Base-by-base conservation (phyloP, 345 rosid species). In the Odontarrhena argentea region DNA sequence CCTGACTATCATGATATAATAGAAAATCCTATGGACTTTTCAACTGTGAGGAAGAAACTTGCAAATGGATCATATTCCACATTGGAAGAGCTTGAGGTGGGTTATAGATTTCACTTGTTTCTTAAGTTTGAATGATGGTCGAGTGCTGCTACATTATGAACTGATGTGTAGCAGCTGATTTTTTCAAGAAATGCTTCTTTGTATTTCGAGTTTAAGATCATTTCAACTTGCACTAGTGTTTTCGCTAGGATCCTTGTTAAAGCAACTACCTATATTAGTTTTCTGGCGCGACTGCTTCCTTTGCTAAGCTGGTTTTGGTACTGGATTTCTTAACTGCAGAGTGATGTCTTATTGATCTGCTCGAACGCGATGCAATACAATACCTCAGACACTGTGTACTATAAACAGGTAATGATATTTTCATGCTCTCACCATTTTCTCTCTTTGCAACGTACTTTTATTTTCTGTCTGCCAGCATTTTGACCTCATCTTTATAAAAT, bases 291-390 rank as follows among this genome's bases (percentile, higher is more conserved):
- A 48, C 51, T 32, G 36, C 7, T 48, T 57, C 10, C 3, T 58
- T 45, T 53, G 14, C 88, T 54, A 86, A 87, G 86, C 92, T 84
- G 69, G 22, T 81, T 57, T 49, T 70, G 43, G 47, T 67, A 43
- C 24, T 73, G 46, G 40, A 46, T 74, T 68, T 76, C 48, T 77
- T 78, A 10, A 58, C 49, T 85, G 85, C 87, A 89, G 96, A 81
- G 83, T 56, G 96, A 89, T 40, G 73, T 87, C 48, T 80, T 84
- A 66, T 72, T 87, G 57, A 85, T 89, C 69, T 89, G 94, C 85
- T 82, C 94, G 58, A 89, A 89, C 69, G 94, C 96, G 37, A 87
- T 87, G 96, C 84, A 73, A 73, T 89, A 89, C 63, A 89, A 89
- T 81, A 70, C 88, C 7, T 69, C 91, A 7, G 96, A 87, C 56